phyloP scores from a whole-genome alignment of 306 rosid genomes.

The Vicia villosa region DNA sequence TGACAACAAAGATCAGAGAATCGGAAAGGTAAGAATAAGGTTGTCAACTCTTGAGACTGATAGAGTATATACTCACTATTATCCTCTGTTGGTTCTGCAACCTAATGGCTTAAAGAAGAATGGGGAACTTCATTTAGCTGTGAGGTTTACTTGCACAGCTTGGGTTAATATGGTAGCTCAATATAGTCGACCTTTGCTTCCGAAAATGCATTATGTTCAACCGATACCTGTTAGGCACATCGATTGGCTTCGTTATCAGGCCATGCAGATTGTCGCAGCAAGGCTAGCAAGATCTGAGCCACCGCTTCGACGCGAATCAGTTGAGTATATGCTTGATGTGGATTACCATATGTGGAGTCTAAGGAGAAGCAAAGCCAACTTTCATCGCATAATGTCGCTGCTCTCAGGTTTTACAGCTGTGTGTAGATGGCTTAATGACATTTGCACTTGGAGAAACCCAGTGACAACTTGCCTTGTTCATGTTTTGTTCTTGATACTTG shows the following conservation, averaged over 20 bases:
- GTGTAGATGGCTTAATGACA: conserved; percentile 70
- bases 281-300: conserved; percentile 80
- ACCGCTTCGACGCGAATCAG: conserved; percentile 79
- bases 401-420: conserved; percentile 58
- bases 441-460: conserved; percentile 90
- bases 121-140: conserved; percentile 91
- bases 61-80: conserved; percentile 78
- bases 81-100: conserved; percentile 78
- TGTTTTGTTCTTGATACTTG: conserved; percentile 70
- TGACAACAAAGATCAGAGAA: conserved; percentile 65
- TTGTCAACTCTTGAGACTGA: conserved; percentile 84
- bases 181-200: conserved; percentile 82
- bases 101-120: conserved; percentile 74
- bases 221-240: conserved; percentile 73
- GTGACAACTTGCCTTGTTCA: conserved; percentile 83
- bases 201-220: conserved; percentile 87
- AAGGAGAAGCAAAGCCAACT: conserved; percentile 92
- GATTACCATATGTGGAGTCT: conserved; percentile 87
- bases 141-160: conserved; percentile 86
- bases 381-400: conserved; percentile 71
- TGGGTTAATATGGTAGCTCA: conserved; percentile 85
- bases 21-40: conserved; percentile 92
- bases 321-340: conserved; percentile 92
- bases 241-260: conserved; percentile 85
- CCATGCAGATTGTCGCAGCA: conserved; percentile 81